Percentiles rank a stretch among this genome's conserved stretches.
Conservation (phyloP, 2,329 filamentous ascomycete genomes). For the Penicillium thymicola region DNA sequence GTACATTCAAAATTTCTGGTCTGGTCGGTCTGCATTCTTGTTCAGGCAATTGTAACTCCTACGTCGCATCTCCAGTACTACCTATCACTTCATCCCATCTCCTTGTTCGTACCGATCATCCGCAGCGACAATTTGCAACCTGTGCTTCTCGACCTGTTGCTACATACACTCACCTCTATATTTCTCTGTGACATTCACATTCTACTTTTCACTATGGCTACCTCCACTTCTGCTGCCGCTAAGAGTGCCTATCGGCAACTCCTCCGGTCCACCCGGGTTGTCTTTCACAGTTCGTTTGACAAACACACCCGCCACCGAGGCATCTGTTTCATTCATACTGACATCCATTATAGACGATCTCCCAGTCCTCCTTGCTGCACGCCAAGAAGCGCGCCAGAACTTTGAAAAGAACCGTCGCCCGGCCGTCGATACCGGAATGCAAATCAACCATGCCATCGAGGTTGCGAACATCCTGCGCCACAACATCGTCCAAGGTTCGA, state of each 20-base stretch:
- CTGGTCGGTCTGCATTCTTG: background rate
- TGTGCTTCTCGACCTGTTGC: background rate
- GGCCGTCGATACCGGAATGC: conserved; percentile 57
- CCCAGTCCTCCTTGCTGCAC: conserved; percentile 66
- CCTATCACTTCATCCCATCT: background rate
- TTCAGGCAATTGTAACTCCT: background rate
- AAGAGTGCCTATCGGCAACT: conserved; percentile 76
- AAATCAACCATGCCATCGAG: conserved; percentile 75
- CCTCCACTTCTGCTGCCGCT: conserved; percentile 52
- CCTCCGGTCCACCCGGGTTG: conserved; percentile 74
- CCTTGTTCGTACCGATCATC: background rate
- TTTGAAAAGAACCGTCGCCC: conserved; percentile 69
- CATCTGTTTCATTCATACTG: background rate
- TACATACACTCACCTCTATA: background rate
- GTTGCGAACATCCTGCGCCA: conserved; percentile 74
- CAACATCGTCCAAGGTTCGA: conserved; percentile 82
- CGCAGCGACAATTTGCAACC: background rate
- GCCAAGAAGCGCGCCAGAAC: conserved; percentile 65
- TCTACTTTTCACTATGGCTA: conserved; percentile 19
- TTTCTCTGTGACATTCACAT: background rate
- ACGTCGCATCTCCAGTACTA: background rate
- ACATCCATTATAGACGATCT: conserved; percentile 60
- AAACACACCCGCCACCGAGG: background rate
- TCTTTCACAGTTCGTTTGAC: conserved; percentile 67
- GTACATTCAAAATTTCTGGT: background rate